phyloP scores from a whole-genome alignment of 2,329 filamentous ascomycete genomes.

The Ophiostoma triangulosporum region DNA sequence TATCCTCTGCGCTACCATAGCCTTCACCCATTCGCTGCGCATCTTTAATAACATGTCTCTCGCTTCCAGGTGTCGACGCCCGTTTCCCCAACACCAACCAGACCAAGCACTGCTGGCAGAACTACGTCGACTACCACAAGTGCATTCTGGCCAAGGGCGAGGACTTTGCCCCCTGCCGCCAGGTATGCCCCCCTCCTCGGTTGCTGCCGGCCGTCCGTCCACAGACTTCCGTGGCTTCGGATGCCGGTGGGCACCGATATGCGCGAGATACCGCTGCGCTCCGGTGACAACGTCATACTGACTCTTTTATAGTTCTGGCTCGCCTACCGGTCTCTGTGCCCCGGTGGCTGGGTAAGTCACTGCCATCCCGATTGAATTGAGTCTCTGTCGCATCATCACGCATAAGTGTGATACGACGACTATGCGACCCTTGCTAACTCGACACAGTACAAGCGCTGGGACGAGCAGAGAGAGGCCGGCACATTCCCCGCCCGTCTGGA shows the following conservation, averaged over 20 bases:
- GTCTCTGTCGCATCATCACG: background rate
- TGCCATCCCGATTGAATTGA: background rate
- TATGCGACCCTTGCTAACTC: too few relatives aligned
- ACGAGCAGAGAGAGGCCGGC: constrained; percentile 75
- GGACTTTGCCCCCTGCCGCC: constrained; percentile 91
- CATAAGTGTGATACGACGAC: too few relatives aligned
- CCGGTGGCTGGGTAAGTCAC: constrained; percentile 55
- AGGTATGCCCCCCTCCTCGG: constrained; percentile 45
- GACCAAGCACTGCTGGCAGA: constrained; percentile 99
- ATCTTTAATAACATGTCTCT: background rate
- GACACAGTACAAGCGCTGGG: constrained; percentile 67
- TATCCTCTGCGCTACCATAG: background rate
- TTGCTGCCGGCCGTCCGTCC: background rate
- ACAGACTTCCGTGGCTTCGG: background rate
- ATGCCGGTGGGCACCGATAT: background rate
- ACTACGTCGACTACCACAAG: constrained; percentile 99
- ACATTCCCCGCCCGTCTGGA: constrained; percentile 56
- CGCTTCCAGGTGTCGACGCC: constrained; percentile 77
- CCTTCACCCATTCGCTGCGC: background rate
- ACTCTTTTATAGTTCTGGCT: constrained; percentile 63
- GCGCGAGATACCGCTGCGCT: background rate
- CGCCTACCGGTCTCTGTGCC: constrained; percentile 95
- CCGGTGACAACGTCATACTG: background rate
- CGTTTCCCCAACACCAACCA: constrained; percentile 98
- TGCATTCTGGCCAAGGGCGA: constrained; percentile 97